phyloP scores from a whole-genome alignment of 2,329 filamentous ascomycete species.

The Stachybotrys chlorohalonatus region DNA sequence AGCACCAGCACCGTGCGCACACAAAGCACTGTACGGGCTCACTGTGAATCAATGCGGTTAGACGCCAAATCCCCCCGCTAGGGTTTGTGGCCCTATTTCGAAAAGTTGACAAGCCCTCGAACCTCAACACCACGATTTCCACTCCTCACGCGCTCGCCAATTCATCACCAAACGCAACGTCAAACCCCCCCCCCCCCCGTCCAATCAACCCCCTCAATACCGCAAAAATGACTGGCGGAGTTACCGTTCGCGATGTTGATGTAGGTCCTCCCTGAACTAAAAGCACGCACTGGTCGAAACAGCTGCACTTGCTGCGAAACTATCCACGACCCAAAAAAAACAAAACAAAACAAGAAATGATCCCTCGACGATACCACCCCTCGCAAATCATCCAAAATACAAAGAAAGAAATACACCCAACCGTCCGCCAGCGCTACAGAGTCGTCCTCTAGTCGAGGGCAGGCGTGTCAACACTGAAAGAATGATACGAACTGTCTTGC shows the following conservation, averaged over 20 bases:
- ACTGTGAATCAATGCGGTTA: slow-evolving; percentile 13
- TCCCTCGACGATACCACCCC: slow-evolving; percentile 3
- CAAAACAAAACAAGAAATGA: slow-evolving; percentile 3
- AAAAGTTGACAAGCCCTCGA: slow-evolving; percentile 14
- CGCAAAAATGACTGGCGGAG: slow-evolving; percentile 71
- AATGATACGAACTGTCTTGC: no score
- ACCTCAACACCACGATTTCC: slow-evolving; percentile 9
- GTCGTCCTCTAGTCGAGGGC: no score
- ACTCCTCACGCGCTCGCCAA: slow-evolving; percentile 17
- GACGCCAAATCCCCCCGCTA: slow-evolving; percentile 9
- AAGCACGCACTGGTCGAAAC: slow-evolving; percentile 1
- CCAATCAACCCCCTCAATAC: slow-evolving; percentile 28
- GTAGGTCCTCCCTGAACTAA: slow-evolving; percentile 44
- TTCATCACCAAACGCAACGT: slow-evolving; percentile 21
- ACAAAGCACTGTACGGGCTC: background rate
- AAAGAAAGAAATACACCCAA: background rate
- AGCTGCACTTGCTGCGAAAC: no score
- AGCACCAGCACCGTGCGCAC: slow-evolving; percentile 2
- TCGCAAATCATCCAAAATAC: slow-evolving; percentile 17
- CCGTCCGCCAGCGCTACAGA: no score
- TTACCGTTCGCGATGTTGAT: slow-evolving; percentile 79
- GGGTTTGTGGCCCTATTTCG: slow-evolving; percentile 23
- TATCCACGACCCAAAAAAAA: slow-evolving; percentile 1
- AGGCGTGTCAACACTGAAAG: no score
- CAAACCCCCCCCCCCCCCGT: slow-evolving; percentile 7